Base-by-base conservation (phyloP, 306 rosid genomes). In the Aeschynomene evenia region DNA sequence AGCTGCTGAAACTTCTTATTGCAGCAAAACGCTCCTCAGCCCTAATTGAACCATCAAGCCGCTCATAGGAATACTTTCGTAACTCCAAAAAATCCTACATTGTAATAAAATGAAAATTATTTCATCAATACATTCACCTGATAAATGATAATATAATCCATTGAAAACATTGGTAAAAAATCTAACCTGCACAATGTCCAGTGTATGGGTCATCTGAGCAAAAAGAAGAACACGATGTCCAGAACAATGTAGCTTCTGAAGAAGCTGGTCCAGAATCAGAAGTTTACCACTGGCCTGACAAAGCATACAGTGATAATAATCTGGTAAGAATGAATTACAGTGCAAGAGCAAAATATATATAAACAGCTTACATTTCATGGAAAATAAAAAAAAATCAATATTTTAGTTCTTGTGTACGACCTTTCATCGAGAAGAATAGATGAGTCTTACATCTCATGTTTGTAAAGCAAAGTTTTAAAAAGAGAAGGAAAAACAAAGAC, bases 11-110 rank as follows among this genome's bases (percentile, higher is more conserved):
- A 80, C 96, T 93, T 84, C 94, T 90, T 78, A 93, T 90, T 62
- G 97, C 97, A 75, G 98, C 88, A 87, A 93, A 93, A 28, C 98
- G 91, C 85, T 93, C 98, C 89, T 93, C 98, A 21, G 98, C 98
- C 61, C 98, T 90, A 70, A 93, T 55, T 40, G 98, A 93, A 69
- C 98, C 98, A 85, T 93, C 98, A 73, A 93, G 98, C 71, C 97
- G 98, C 78, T 86, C 96, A 45, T 90, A 93, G 16, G 98, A 90
- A 83, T 88, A 90, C 34, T 83, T 86, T 18, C 90, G 82, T 53
- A 93, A 74, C 86, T 93, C 97, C 70, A 93, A 45, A 81, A 74
- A 90, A 68, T 93, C 97, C 98, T 93, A 74, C n/a, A 54, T 71
- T 52, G 57, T 51, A 63, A 72, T 59, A 23, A 69, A 5, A n/a